phyloP scores from a whole-genome alignment of 441 rosid genomes.

The Cnidoscolus chayamansa region DNA sequence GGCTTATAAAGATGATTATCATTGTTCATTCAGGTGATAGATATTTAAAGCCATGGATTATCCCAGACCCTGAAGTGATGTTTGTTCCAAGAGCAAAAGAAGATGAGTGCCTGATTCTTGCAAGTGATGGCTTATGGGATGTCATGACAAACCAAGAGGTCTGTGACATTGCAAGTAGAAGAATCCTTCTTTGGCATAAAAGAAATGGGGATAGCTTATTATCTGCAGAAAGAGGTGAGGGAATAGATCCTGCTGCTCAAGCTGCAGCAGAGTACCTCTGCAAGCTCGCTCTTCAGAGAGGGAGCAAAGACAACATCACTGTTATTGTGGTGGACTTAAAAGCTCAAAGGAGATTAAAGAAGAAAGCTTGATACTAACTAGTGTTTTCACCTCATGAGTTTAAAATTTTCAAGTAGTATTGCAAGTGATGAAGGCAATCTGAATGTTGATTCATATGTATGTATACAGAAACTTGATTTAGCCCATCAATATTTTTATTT shows the following conservation, averaged over 20 bases:
- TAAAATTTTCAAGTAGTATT: not conserved
- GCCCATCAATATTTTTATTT: conserved; percentile 12
- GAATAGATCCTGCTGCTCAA: conserved; percentile 65
- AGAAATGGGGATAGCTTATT: conserved; percentile 38
- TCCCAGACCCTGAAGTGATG: conserved; percentile 77
- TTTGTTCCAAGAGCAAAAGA: conserved; percentile 63
- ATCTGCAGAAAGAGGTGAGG: conserved; percentile 34
- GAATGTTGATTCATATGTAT: no score
- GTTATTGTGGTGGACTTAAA: conserved; percentile 70
- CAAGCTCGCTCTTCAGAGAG: conserved; percentile 62
- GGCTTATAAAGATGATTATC: not conserved
- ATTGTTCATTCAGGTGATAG: conserved; percentile 52
- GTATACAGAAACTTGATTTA: not conserved
- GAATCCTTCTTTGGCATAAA: conserved; percentile 75
- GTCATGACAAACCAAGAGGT: conserved; percentile 78
- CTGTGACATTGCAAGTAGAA: conserved; percentile 63
- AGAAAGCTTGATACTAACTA: conserved; percentile 11
- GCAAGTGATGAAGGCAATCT: no score
- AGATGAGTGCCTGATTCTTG: conserved; percentile 74
- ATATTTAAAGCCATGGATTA: conserved; percentile 80
- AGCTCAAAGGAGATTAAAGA: conserved; percentile 73
- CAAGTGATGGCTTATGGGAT: conserved; percentile 91
- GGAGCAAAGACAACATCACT: conserved; percentile 77
- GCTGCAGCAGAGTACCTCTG: conserved; percentile 78
- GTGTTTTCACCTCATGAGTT: not conserved